phyloP scores from a whole-genome alignment of 371 early-diverging fungal species.

The Aphelidium insulamus region DNA sequence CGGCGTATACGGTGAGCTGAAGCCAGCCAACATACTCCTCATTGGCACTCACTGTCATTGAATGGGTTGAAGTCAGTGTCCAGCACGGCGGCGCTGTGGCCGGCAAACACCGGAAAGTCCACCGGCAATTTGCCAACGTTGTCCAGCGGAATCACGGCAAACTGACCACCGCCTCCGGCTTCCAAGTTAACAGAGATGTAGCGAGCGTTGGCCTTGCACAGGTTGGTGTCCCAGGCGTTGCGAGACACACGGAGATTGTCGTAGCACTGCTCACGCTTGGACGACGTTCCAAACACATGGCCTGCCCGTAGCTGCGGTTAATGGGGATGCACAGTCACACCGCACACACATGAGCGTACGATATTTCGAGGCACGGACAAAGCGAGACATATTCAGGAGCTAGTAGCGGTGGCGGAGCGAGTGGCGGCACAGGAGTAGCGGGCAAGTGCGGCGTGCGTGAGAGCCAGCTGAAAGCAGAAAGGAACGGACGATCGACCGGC shows the following conservation, averaged over 20 bases:
- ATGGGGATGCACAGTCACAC: background rate
- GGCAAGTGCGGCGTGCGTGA: too few species aligned
- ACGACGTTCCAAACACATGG: slow-evolving; percentile 80
- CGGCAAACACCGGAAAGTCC: slow-evolving; percentile 64
- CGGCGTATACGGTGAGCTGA: background rate
- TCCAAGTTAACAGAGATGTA: slow-evolving; percentile 90
- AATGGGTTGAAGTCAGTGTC: slow-evolving; percentile 96
- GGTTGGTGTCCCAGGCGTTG: slow-evolving; percentile 92
- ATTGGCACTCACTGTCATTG: slow-evolving; percentile 66
- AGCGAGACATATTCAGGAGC: slow-evolving; percentile 10
- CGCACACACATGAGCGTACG: too few species aligned
- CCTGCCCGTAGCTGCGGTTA: slow-evolving; percentile 10
- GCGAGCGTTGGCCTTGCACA: slow-evolving; percentile 75
- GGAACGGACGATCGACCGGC: too few species aligned
- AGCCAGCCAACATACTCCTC: too few species aligned
- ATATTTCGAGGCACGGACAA: slow-evolving; percentile 20
- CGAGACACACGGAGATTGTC: slow-evolving; percentile 79
- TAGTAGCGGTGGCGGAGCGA: background rate
- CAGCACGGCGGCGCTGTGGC: slow-evolving; percentile 80
- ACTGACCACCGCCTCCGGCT: slow-evolving; percentile 89
- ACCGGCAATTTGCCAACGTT: slow-evolving; percentile 68
- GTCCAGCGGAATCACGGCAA: slow-evolving; percentile 70
- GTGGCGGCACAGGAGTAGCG: too few species aligned
- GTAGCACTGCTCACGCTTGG: slow-evolving; percentile 75
- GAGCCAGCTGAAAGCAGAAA: too few species aligned